Base-by-base conservation (phyloP, 1,284 basidiomycete genomes). In the Gymnopus androsaceus region DNA sequence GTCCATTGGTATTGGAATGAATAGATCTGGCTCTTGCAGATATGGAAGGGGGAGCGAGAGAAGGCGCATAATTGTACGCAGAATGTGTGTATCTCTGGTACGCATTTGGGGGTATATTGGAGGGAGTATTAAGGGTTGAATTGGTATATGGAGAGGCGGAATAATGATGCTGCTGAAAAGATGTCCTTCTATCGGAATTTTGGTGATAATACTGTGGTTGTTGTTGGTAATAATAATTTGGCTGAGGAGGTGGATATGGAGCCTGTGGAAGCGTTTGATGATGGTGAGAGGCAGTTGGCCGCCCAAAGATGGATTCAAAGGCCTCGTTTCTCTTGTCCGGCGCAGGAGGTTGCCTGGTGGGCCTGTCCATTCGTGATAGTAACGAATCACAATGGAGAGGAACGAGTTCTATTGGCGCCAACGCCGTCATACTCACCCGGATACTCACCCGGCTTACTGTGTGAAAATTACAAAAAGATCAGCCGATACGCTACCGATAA, bases 301-400 rank as follows among this genome's bases (percentile, higher is more conserved):
- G 80, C 33, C 89, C 88, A 69, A 93, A 93, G 71, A 93, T 91
- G 65, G 85, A 83, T 69, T 91, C 87, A 75, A 90, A 93, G 37
- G 90, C 90, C 56, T 82, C 80, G 68, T 82, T 76, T 55, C 88
- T 85, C 67, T 89, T 89, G 75, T 89, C 87, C 36, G 53, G 51
- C 19, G 44, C 36, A 23, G 76, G 75, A 31, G 84, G 84, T 61
- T 83, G 83, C 58, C 87, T 81, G 59, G 87, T 68, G 48, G 87
- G 86, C 66, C 80, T 79, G 70, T 88, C 85, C 87, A 88, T 88
- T 52, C 52, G 49, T 36, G 56, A 36, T 40, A 44, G 38, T 37
- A 42, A 28, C 36, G 51, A n/a, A n/a, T n/a, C n/a, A 45, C 44
- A 40, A 27, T 27, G 19, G 33, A 36, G 31, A 14, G 27, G 31